Evolutionary conservation across 805 yeast species (phyloP), one percentile per base, ranked within the genome.

Genomic region (Lipomyces lipofer): DNA sequence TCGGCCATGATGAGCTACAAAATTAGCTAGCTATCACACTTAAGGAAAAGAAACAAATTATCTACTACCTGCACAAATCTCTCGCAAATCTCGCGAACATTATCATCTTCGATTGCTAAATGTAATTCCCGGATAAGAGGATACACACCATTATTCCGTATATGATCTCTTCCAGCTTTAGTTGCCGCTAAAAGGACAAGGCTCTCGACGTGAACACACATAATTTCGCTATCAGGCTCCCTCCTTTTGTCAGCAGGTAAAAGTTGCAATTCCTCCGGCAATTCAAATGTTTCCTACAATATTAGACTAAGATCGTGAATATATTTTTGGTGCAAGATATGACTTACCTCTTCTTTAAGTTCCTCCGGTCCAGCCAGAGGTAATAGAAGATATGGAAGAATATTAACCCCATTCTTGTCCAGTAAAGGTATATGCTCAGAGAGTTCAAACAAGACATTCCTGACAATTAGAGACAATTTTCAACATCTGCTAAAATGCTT

Each of bases 241-340:
- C 94, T 80, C 62, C 75, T 66, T 68, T 89, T 88, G 58, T 86
- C 91, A 25, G 81, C 82, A 8, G 87, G 86, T 43, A 89, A 73
- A 42, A 87, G 75, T 69, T 88, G 96, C 46, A 92, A 80, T 66
- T 88, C 95, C 25, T 88, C 96, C 1, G 98, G 97, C 62, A 94
- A 78, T 48, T 84, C 83, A 64, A 88, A 85, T 76, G 85, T 81
- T 66, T 94, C 97, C 35, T 36, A 8, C 40, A 8, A 8, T 10
- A 19, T 9, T 13, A 19, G 19, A 36, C 25, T n/a, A 9, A 36
- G 9, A 25, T 13, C 40, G 12, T 4, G 22, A 7, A 15, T 3
- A n/a, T 12, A 8, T 17, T 36, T 22, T 36, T 10, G 40, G 22
- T 19, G 22, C 19, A 9, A 17, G 19, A 36, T n/a, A n/a, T n/a